Conservation (phyloP, 768 basidiomycete genomes). For the Strobilomyces confusus region DNA sequence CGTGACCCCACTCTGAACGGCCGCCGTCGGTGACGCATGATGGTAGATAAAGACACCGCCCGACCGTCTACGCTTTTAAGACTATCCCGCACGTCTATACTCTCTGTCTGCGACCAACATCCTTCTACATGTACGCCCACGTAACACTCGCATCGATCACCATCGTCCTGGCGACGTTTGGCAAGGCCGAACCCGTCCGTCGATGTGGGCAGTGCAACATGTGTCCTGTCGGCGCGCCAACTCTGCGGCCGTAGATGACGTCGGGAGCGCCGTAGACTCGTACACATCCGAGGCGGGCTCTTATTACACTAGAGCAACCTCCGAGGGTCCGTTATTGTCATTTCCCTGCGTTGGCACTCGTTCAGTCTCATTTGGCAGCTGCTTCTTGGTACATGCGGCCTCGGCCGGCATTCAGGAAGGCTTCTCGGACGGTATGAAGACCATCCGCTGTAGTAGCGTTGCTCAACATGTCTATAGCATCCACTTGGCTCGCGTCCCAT, state of each 20-base stretch:
- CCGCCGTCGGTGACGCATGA: not conserved
- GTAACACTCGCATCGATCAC: conserved; percentile 33
- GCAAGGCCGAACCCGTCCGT: conserved; percentile 38
- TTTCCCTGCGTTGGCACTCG: not conserved
- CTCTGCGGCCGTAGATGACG: conserved; percentile 16
- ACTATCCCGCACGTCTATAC: not conserved
- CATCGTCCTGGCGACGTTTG: conserved; percentile 32
- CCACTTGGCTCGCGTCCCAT: conserved; percentile 16
- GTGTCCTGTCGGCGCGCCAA: conserved; percentile 3
- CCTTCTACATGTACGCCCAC: conserved; percentile 32
- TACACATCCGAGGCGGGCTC: conserved; percentile 35
- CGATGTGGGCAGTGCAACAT: conserved; percentile 35
- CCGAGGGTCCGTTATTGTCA: conserved; percentile 10
- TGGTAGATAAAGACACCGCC: not conserved
- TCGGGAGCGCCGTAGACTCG: conserved; percentile 38
- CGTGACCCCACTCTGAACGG: not conserved
- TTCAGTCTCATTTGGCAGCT: conserved; percentile 1
- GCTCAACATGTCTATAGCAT: conserved; percentile 10
- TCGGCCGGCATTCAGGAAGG: conserved; percentile 14
- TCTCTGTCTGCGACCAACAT: too few species aligned
- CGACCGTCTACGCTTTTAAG: not conserved
- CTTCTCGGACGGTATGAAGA: conserved; percentile 14
- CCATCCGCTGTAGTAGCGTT: not conserved
- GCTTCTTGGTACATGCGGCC: conserved; percentile 16
- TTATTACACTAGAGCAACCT: conserved; percentile 31